Percentiles rank a stretch among this genome's conserved stretches.
These are phyloP conservation scores for Fusarium pilosicola DNA, from an alignment of 2,329 filamentous ascomycete species.

Conservation along the genomic window DNA sequence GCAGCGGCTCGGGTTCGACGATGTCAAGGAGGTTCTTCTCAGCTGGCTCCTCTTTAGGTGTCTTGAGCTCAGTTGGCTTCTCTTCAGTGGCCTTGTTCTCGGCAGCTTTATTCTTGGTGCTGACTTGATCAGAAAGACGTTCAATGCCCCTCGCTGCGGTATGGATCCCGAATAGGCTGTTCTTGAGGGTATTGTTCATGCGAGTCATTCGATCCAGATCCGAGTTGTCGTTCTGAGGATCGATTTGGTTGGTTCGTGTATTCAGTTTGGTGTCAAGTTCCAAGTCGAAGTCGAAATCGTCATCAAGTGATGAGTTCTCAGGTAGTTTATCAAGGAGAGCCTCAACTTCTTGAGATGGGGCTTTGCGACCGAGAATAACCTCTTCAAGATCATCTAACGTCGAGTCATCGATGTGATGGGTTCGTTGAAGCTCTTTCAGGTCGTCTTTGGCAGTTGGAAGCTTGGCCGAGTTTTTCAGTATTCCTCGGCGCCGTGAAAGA, in stretches of 20 bases:
- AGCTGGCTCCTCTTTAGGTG: conserved; percentile 10
- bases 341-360: conserved; percentile 40
- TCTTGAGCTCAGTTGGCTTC: neutral
- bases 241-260: conserved; percentile 37
- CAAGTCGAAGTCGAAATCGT: conserved; percentile 41
- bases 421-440: conserved; percentile 61
- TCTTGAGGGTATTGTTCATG: conserved; percentile 64
- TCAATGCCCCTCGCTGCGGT: conserved; percentile 68
- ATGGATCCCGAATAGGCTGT: conserved; percentile 62
- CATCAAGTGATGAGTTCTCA: conserved; percentile 34
- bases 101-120: conserved; percentile 46
- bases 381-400: conserved; percentile 68
- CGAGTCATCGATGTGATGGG: conserved; percentile 67
- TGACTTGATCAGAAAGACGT: conserved; percentile 63
- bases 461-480: conserved; percentile 63
- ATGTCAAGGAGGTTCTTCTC: conserved; percentile 16
- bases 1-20: neutral
- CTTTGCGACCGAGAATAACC: conserved; percentile 55
- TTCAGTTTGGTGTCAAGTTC: conserved; percentile 43
- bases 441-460: conserved; percentile 66
- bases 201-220: conserved; percentile 58
- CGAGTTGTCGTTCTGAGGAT: conserved; percentile 43
- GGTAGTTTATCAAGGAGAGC: conserved; percentile 42
- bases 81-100: conserved; percentile 17
- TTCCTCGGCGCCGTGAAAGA: conserved; percentile 55